These are phyloP conservation scores for Tephrocybe sp. DNA, from an alignment of 768 basidiomycete species.

Conservation along the genomic window DNA sequence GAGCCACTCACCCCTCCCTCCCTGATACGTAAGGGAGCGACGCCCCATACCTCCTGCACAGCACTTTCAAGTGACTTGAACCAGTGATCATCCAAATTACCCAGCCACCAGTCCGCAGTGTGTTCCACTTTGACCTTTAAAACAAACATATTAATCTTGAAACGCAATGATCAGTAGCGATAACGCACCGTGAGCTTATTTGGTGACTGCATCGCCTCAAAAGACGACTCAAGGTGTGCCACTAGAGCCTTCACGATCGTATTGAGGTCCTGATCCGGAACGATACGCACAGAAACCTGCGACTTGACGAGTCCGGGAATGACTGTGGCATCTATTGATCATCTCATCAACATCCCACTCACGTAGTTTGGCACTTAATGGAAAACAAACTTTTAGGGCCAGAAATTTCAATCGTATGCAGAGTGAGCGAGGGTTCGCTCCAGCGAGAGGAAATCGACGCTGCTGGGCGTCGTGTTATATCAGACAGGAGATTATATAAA, in stretches of 20 bases:
- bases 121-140: conserved; percentile 73
- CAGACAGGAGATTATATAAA: conserved; percentile 66
- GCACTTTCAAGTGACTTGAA: conserved; percentile 83
- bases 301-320: conserved; percentile 86
- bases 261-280: conserved; percentile 87
- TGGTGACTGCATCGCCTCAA: conserved; percentile 57
- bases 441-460: conserved; percentile 74
- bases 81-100: conserved; percentile 80
- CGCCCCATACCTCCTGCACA: conserved; percentile 84
- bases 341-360: background rate
- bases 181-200: conserved; percentile 66
- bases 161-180: background rate
- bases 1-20: conserved; percentile 82
- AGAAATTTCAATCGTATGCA: conserved; percentile 81
- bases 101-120: conserved; percentile 95
- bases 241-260: conserved; percentile 61
- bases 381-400: conserved; percentile 69
- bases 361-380: background rate
- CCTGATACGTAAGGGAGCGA: conserved; percentile 81
- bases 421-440: conserved; percentile 87
- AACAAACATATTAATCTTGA: background rate
- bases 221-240: conserved; percentile 55
- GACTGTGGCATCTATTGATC: conserved; percentile 68
- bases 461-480: conserved; percentile 64
- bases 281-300: conserved; percentile 86